Percentiles rank a stretch among this genome's conserved stretches.
phyloP scores from a whole-genome alignment of 2,329 filamentous ascomycete genomes.

The Hypoxylon sp. region DNA sequence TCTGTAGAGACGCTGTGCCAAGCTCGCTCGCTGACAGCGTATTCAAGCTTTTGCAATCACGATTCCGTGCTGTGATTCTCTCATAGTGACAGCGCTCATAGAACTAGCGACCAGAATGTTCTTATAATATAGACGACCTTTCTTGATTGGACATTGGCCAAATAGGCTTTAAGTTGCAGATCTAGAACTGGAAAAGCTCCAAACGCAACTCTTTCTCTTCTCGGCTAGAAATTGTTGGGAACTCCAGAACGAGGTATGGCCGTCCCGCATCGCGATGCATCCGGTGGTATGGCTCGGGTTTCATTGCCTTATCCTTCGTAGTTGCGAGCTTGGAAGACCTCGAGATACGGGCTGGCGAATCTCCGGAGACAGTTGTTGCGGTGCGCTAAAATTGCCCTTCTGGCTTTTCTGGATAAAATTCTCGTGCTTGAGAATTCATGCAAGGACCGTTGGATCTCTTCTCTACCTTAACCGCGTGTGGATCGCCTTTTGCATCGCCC shows the following conservation, averaged over 20 bases:
- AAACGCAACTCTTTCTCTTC: slow-evolving; percentile 18
- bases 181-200: slow-evolving; percentile 31
- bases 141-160: slow-evolving; percentile 30
- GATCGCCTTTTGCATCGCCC: no score
- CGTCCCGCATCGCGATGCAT: slow-evolving; percentile 14
- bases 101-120: slow-evolving; percentile 33
- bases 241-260: slow-evolving; percentile 19
- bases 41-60: slow-evolving; percentile 15
- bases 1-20: slow-evolving; percentile 22
- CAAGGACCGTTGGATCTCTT: slow-evolving; percentile 13
- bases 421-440: slow-evolving; percentile 10
- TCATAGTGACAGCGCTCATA: slow-evolving; percentile 21
- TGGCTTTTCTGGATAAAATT: slow-evolving; percentile 22
- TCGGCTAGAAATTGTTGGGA: slow-evolving; percentile 37
- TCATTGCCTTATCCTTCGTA: slow-evolving; percentile 3
- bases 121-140: slow-evolving; percentile 33
- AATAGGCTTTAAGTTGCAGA: slow-evolving; percentile 40
- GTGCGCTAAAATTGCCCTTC: slow-evolving; percentile 12
- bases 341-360: slow-evolving; percentile 19
- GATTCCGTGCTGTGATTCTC: slow-evolving; percentile 3
- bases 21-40: slow-evolving; percentile 15
- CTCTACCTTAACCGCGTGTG: no score
- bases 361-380: slow-evolving; percentile 23
- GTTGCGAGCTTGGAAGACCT: slow-evolving; percentile 1
- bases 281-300: slow-evolving; percentile 7